Evolutionary conservation across 306 rosid genomes (phyloP), one percentile per base, ranked within the genome.

Genomic region (Psophocarpus tetragonolobus): DNA sequence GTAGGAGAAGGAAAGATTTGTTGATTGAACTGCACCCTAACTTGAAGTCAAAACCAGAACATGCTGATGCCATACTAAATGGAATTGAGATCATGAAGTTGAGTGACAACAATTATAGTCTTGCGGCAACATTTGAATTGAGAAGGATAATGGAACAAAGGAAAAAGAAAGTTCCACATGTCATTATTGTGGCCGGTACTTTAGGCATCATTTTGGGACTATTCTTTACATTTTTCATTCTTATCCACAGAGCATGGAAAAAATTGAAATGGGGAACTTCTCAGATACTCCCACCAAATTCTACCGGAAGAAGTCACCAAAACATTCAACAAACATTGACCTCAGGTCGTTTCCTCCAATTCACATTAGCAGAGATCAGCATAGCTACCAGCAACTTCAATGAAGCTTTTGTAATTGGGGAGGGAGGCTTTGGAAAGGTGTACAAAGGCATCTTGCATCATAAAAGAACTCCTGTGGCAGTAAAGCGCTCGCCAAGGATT

Each of bases 361-460:
- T 87, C 64, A 73, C 90, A 20, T 17, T 81, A 15, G 80, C 62
- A 24, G 86, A 81, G 30, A 87, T 87, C n/a, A 78, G 56, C 45
- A 61, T 29, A 23, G 87, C 86, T 11, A 87, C 87, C 24, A 65
- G 10, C 57, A 81, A 81, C 66, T 87, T 87, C 62, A 73, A 64
- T 47, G 82, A 75, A 17, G 84, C 38, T 75, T 67, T 71, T 42
- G 74, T 81, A 2, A 78, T 87, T 66, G 90, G 90, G 0, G 80
- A 58, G 41, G 90, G 90, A 48, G 90, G 90, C 42, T 87, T 87
- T 51, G 88, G 90, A 50, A 84, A 84, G 71, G 90, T 87, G 33
- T 87, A 84, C 82, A 87, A 66, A 71, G 82, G 84, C 6, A 66
- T 60, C 33, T 68, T 87, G 71, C 32, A 73, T 30, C 29, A 24